phyloP scores from a whole-genome alignment of 2,329 filamentous ascomycete species.

The Coniochaeta sp. region DNA sequence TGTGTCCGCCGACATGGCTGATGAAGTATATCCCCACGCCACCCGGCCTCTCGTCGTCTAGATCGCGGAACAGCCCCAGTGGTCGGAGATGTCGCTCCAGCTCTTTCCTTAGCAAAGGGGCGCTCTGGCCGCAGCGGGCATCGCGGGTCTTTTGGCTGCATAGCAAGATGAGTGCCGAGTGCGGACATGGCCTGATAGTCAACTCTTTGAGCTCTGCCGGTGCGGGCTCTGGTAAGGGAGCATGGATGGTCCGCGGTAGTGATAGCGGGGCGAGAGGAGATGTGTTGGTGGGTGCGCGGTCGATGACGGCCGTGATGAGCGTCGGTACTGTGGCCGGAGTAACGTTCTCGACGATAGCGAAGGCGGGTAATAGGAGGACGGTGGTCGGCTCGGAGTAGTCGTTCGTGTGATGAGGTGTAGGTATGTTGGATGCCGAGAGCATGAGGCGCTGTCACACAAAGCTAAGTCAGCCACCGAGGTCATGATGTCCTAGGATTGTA shows the following conservation, averaged over 20 bases:
- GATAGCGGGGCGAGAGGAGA: slow-evolving; percentile 45
- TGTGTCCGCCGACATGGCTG: slow-evolving; percentile 92
- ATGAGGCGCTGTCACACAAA: slow-evolving; percentile 62
- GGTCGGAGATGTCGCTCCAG: slow-evolving; percentile 83
- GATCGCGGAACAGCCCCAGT: slow-evolving; percentile 76
- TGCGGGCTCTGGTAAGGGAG: slow-evolving; percentile 17
- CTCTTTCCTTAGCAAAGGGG: slow-evolving; percentile 80
- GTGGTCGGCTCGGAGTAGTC: slow-evolving; percentile 66
- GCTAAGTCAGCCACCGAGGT: neutral
- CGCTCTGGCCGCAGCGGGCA: slow-evolving; percentile 88
- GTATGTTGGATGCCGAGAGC: slow-evolving; percentile 88
- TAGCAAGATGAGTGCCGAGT: slow-evolving; percentile 81
- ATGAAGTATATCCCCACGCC: slow-evolving; percentile 97
- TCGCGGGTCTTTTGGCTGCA: slow-evolving; percentile 95
- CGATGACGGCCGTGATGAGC: slow-evolving; percentile 65
- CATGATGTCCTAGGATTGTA: neutral
- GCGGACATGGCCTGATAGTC: slow-evolving; percentile 61
- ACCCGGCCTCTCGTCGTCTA: slow-evolving; percentile 81
- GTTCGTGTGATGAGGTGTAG: slow-evolving; percentile 60
- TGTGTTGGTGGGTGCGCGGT: slow-evolving; percentile 65
- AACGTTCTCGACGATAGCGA: slow-evolving; percentile 76
- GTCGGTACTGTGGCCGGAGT: slow-evolving; percentile 66
- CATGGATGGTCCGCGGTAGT: slow-evolving; percentile 27
- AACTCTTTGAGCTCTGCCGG: slow-evolving; percentile 24
- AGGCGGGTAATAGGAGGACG: slow-evolving; percentile 77